phyloP scores from a whole-genome alignment of 805 yeast species.

The Ogataea methanolica region DNA sequence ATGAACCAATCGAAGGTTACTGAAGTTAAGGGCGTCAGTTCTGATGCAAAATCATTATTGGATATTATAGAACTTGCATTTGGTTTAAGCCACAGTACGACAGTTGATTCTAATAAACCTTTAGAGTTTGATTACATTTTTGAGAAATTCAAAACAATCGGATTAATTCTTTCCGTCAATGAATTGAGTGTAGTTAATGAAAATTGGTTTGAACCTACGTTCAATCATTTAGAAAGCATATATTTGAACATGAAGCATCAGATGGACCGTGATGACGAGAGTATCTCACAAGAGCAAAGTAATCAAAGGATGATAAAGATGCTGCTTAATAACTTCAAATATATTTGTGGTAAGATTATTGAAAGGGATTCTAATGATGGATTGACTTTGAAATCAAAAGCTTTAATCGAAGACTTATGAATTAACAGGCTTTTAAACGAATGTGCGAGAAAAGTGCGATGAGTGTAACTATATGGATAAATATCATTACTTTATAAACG shows the following conservation, averaged over 20 bases:
- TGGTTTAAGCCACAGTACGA: not conserved
- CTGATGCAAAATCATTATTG: not conserved
- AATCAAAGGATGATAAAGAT: conserved; percentile 5
- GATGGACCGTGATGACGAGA: not conserved
- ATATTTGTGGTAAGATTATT: conserved; percentile 11
- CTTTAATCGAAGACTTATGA: not conserved
- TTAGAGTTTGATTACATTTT: conserved; percentile 14
- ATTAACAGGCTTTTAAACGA: not conserved
- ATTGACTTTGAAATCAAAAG: conserved; percentile 1
- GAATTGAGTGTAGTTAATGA: not conserved
- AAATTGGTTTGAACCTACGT: conserved; percentile 9
- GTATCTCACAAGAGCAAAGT: not conserved
- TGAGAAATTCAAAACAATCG: conserved; percentile 16
- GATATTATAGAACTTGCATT: conserved; percentile 4
- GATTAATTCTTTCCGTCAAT: conserved; percentile 9
- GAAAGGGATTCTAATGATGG: conserved; percentile 2
- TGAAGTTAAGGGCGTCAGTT: not conserved
- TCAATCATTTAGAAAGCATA: conserved; percentile 7
- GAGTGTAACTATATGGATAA: not conserved
- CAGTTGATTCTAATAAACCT: conserved; percentile 2
- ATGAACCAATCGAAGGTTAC: too few relatives aligned
- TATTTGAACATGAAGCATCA: conserved; percentile 5
- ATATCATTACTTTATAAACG: too few relatives aligned
- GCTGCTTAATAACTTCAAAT: conserved; percentile 16
- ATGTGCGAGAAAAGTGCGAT: not conserved